Conservation (phyloP, 768 basidiomycete species). For the Mycena vitilis region DNA sequence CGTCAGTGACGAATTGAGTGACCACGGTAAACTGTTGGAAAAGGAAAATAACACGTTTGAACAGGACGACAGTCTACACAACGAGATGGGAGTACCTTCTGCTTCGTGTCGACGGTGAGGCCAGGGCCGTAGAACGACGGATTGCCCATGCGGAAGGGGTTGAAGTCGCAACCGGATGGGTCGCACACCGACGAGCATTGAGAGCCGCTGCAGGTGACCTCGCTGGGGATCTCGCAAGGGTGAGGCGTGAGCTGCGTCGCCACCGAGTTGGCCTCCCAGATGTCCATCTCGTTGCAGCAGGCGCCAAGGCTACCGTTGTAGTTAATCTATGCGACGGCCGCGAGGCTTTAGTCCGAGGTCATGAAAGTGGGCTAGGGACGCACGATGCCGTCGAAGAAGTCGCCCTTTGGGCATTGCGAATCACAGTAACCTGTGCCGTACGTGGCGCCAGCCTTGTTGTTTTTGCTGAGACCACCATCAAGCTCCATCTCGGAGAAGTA, state of each 20-base stretch:
- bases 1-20: constrained; percentile 46
- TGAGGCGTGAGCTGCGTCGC: constrained; percentile 52
- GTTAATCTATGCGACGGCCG: constrained; percentile 42
- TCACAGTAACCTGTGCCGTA: constrained; percentile 62
- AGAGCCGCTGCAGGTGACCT: constrained; percentile 46
- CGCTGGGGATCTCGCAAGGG: constrained; percentile 47
- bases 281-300: constrained; percentile 56
- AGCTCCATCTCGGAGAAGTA: constrained; percentile 58
- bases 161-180: constrained; percentile 60
- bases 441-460: constrained; percentile 56
- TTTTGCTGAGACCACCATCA: constrained; percentile 53
- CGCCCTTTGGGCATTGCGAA: constrained; percentile 58
- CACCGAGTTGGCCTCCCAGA: constrained; percentile 55
- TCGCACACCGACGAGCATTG: constrained; percentile 50
- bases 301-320: constrained; percentile 48
- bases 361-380: background rate
- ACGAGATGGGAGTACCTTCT: too few relatives aligned
- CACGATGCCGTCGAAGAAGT: constrained; percentile 57
- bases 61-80: too few relatives aligned
- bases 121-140: constrained; percentile 53
- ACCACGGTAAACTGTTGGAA: constrained; percentile 55
- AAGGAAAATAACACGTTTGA: too few relatives aligned
- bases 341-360: too few relatives aligned
- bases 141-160: constrained; percentile 59
- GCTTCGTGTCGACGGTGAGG: constrained; percentile 53